Conservation (phyloP, 305 asterid species). For the Plantago coronopus region DNA sequence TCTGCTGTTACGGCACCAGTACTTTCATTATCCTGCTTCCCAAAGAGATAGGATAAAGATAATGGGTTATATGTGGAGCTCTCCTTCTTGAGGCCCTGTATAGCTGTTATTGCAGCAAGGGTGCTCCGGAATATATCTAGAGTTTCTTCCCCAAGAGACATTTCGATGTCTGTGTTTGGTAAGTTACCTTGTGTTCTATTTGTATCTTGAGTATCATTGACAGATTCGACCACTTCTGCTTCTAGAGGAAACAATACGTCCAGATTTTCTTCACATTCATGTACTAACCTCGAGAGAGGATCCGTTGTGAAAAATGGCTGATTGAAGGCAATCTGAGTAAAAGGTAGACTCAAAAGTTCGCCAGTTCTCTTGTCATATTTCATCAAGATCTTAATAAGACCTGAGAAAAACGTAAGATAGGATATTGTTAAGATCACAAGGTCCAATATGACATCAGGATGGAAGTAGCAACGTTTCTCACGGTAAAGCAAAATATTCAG, state of each 20-base stretch:
- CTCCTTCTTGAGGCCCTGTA: conserved; percentile 73
- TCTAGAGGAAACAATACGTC: conserved; percentile 82
- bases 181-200: conserved; percentile 28
- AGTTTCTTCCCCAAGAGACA: conserved; percentile 56
- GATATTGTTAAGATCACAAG: neutral
- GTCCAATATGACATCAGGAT: neutral
- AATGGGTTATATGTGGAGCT: conserved; percentile 87
- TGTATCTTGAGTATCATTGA: conserved; percentile 26
- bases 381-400: conserved; percentile 85
- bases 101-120: conserved; percentile 79
- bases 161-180: conserved; percentile 28
- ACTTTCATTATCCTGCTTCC: conserved; percentile 49
- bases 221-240: conserved; percentile 72
- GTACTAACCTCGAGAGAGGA: conserved; percentile 75
- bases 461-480: conserved; percentile 7
- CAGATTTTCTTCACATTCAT: conserved; percentile 85
- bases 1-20: conserved; percentile 71
- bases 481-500: too few relatives aligned
- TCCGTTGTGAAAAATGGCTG: conserved; percentile 90
- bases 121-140: conserved; percentile 70
- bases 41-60: conserved; percentile 65
- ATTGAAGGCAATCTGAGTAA: conserved; percentile 66
- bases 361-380: conserved; percentile 93
- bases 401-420: conserved; percentile 26
- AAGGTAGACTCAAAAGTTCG: conserved; percentile 63